Percentiles rank a stretch among this genome's conserved stretches.
phyloP scores from a whole-genome alignment of 148 eudicot genomes.

The Mesembryanthemum crystallinum region DNA sequence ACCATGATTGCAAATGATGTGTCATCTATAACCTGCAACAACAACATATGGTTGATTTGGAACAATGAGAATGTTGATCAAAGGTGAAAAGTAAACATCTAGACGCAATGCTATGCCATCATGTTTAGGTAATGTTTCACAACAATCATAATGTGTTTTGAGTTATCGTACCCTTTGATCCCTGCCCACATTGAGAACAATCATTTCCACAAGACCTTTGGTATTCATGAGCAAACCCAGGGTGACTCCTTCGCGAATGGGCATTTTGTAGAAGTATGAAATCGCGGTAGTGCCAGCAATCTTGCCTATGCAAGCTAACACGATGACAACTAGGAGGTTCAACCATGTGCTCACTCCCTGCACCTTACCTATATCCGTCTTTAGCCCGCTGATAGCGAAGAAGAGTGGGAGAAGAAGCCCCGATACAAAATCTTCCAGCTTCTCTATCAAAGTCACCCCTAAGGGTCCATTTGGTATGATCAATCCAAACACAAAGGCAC shows the following conservation, averaged over 20 bases:
- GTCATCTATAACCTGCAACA: conserved; percentile 63
- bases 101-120: neutral
- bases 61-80: neutral
- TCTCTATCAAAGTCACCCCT: conserved; percentile 56
- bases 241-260: conserved; percentile 51
- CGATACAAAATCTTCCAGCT: conserved; percentile 70
- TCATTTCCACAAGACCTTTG: conserved; percentile 94
- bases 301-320: conserved; percentile 47
- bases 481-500: conserved; percentile 69
- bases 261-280: conserved; percentile 50
- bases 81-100: neutral
- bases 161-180: conserved; percentile 65
- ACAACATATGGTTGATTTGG: neutral
- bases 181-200: conserved; percentile 87
- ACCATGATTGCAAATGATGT: conserved; percentile 76
- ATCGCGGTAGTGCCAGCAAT: conserved; percentile 45
- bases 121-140: neutral
- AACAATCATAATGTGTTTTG: neutral
- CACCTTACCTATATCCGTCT: conserved; percentile 38
- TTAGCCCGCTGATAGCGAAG: conserved; percentile 65
- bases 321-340: conserved; percentile 26
- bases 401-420: conserved; percentile 66
- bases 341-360: conserved; percentile 31
- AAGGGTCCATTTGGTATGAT: conserved; percentile 67
- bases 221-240: conserved; percentile 70